These are phyloP conservation scores for Balamuthia mandrillaris DNA, from an alignment of 208 protist species.

Conservation along the genomic window DNA sequence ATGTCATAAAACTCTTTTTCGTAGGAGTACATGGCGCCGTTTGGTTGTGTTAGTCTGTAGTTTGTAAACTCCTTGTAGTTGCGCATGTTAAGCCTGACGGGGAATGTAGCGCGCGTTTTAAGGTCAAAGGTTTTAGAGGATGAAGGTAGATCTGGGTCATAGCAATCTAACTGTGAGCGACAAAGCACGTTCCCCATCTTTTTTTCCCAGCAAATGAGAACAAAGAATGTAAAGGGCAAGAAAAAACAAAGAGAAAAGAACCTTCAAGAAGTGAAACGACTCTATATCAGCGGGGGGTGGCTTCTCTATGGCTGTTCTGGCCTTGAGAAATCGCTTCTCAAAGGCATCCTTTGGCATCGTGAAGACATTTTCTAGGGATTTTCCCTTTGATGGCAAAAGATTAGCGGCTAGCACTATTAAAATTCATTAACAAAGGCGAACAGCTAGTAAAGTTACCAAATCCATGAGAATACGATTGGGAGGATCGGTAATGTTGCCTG, in stretches of 20 bases:
- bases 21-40: slow-evolving; percentile 33
- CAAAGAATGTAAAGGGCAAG: not conserved
- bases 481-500: not conserved
- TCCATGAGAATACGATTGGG: slow-evolving; percentile 50
- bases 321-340: not conserved
- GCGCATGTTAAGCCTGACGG: slow-evolving; percentile 16
- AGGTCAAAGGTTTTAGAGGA: slow-evolving; percentile 61
- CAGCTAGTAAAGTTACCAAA: not conserved
- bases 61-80: not conserved
- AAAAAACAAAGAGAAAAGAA: not conserved
- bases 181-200: slow-evolving; percentile 47
- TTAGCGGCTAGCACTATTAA: not conserved
- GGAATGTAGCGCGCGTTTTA: slow-evolving; percentile 58
- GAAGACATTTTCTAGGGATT: slow-evolving; percentile 44
- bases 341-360: not conserved
- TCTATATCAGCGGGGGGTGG: not conserved
- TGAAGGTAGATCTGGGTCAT: slow-evolving; percentile 27
- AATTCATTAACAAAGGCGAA: not conserved
- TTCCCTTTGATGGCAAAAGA: slow-evolving; percentile 14
- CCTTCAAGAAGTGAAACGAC: slow-evolving; percentile 39
- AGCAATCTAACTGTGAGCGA: slow-evolving; percentile 68
- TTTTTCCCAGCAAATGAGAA: not conserved
- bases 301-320: not conserved
- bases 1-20: slow-evolving; percentile 69
- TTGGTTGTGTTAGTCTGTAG: not conserved